Percentiles rank a stretch among this genome's conserved stretches.
phyloP scores from a whole-genome alignment of 805 yeast species.

The Wickerhamiella azyma region DNA sequence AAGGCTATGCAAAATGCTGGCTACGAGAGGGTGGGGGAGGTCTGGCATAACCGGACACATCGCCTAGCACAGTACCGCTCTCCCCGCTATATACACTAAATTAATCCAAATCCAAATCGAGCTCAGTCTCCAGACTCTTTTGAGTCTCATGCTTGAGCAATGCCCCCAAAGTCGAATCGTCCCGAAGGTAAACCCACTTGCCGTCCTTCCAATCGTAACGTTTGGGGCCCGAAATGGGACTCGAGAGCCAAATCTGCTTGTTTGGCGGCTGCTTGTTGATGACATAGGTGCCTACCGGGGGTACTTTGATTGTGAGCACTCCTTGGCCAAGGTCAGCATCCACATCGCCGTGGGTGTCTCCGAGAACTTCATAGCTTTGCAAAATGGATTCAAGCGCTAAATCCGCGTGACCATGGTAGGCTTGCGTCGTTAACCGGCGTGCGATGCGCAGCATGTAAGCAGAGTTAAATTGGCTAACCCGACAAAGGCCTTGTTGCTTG shows the following conservation, averaged over 20 bases:
- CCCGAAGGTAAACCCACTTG: conserved; percentile 70
- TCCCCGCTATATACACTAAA: neutral
- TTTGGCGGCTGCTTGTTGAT: conserved; percentile 96
- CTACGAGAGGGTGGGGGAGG: too few species aligned
- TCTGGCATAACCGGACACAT: too few species aligned
- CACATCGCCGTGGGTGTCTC: conserved; percentile 48
- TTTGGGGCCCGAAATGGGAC: conserved; percentile 91
- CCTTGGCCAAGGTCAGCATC: conserved; percentile 77
- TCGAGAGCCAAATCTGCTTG: conserved; percentile 89
- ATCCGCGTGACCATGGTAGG: conserved; percentile 52
- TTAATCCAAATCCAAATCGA: conserved; percentile 15
- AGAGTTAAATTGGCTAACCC: too few species aligned
- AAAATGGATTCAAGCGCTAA: conserved; percentile 54
- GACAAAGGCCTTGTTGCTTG: neutral
- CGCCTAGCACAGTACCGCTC: too few species aligned
- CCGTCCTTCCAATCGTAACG: conserved; percentile 59
- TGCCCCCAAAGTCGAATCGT: conserved; percentile 37
- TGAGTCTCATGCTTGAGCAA: conserved; percentile 39
- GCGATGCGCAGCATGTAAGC: neutral
- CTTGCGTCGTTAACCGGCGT: neutral
- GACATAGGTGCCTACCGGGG: conserved; percentile 72
- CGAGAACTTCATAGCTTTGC: conserved; percentile 51
- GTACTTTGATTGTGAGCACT: conserved; percentile 60
- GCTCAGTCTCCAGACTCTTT: conserved; percentile 9
- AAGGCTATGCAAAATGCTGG: too few species aligned